Percentiles rank a stretch among this genome's conserved stretches.
phyloP scores from a whole-genome alignment of 2,329 filamentous ascomycete species.

The Dendrostoma leiphaemia region DNA sequence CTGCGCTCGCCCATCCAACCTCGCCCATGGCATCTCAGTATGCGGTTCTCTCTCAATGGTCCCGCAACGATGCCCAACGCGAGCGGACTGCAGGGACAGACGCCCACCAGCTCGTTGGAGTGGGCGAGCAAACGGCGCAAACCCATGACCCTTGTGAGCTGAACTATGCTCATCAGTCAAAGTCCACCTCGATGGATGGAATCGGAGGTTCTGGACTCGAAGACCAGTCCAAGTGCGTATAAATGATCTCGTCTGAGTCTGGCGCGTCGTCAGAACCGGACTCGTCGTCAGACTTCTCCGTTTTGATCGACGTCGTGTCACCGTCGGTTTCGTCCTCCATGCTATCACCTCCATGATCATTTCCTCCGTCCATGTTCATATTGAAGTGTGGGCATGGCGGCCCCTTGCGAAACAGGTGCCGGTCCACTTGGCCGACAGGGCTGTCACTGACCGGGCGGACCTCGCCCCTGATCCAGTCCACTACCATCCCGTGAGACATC shows the following conservation, averaged over 20 bases:
- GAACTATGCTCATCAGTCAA: not conserved
- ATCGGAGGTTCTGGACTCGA: not conserved
- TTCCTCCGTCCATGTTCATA: not conserved
- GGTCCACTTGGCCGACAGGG: no score
- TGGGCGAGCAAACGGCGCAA: not conserved
- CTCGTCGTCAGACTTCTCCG: not conserved
- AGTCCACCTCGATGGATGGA: not conserved
- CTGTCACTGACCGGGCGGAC: no score
- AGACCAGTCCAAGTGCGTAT: not conserved
- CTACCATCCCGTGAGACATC: not conserved
- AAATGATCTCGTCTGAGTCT: not conserved
- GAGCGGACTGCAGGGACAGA: not conserved
- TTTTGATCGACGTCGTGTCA: not conserved
- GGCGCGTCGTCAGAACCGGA: not conserved
- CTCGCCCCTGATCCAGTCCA: conserved; percentile 1
- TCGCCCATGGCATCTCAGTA: no score
- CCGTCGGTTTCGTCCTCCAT: not conserved
- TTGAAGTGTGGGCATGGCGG: no score
- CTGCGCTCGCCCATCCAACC: no score
- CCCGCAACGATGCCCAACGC: not conserved
- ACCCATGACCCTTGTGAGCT: not conserved
- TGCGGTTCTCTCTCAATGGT: not conserved
- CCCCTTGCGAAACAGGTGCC: no score
- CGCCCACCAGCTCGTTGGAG: not conserved
- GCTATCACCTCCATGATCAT: not conserved